Evolutionary conservation across 441 rosid genomes (phyloP).

Genomic region (Pelargonium citronellum): DNA sequence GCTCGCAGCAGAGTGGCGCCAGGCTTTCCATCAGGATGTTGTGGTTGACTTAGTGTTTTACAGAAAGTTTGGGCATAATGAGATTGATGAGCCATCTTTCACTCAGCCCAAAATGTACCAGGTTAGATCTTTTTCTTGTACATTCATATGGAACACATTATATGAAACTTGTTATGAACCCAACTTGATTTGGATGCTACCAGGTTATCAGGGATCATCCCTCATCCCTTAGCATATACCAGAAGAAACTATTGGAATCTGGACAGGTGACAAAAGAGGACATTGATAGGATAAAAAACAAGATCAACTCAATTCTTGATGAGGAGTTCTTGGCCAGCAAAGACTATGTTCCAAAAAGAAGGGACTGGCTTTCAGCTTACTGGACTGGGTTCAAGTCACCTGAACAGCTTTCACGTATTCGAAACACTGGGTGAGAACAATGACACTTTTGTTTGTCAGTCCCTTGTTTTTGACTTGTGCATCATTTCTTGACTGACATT

Average conservation of each 20-base stretch:
- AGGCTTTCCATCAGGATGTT: conserved; percentile 26
- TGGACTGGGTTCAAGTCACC: conserved; percentile 30
- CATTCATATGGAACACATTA: not conserved
- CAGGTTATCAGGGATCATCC: conserved; percentile 25
- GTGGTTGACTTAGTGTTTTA: conserved; percentile 31
- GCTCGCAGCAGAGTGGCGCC: conserved; percentile 32
- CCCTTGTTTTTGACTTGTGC: conserved; percentile 1
- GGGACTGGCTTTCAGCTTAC: conserved; percentile 29
- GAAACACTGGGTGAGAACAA: conserved; percentile 22
- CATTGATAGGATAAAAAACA: conserved; percentile 22
- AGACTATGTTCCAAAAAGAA: conserved; percentile 24
- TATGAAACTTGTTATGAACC: not conserved
- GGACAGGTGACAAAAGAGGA: conserved; percentile 24
- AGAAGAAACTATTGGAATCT: conserved; percentile 22
- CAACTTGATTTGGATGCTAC: not conserved
- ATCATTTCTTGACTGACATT: not conserved
- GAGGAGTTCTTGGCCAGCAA: conserved; percentile 22
- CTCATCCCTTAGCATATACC: conserved; percentile 23
- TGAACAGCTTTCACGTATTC: conserved; percentile 27
- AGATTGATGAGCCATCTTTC: conserved; percentile 29
- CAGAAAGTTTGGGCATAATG: conserved; percentile 27
- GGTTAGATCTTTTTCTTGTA: conserved; percentile 13
- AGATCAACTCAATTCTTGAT: conserved; percentile 24
- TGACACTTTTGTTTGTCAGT: not conserved
- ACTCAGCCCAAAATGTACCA: conserved; percentile 31